A percentile compares a stretch with the other conserved stretches of the same genome.
phyloP scores from a whole-genome alignment of 257 asterid species.

The Ligustrum vulgare region DNA sequence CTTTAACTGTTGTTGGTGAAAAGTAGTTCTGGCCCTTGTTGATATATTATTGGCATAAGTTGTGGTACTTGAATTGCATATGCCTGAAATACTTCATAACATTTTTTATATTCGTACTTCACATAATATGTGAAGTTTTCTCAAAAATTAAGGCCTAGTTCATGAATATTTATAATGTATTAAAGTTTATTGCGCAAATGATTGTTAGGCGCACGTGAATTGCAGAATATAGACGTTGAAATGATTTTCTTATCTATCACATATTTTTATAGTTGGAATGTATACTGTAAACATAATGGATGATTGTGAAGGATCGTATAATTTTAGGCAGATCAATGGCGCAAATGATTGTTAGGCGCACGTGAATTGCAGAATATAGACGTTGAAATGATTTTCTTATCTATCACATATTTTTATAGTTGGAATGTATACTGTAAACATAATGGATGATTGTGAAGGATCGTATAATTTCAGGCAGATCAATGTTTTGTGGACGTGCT shows the following conservation, averaged over 20 bases:
- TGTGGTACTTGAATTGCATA: not conserved
- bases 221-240: not conserved
- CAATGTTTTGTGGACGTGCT: no score
- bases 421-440: no score
- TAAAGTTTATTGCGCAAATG: no score
- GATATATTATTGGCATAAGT: not conserved
- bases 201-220: not conserved
- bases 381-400: not conserved
- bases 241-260: not conserved
- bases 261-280: no score
- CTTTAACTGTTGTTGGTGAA: conserved; percentile 2
- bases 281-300: no score
- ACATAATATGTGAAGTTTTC: not conserved
- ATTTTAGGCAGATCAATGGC: not conserved
- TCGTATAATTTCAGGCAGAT: no score
- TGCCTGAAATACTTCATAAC: not conserved
- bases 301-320: no score
- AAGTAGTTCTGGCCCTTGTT: not conserved
- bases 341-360: not conserved
- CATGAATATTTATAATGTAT: no score
- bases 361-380: not conserved
- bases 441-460: no score
- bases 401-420: no score
- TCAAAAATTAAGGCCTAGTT: no score
- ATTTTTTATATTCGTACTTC: not conserved